Evolutionary conservation across 306 rosid species (phyloP).

Genomic region (Abrus precatorius): DNA sequence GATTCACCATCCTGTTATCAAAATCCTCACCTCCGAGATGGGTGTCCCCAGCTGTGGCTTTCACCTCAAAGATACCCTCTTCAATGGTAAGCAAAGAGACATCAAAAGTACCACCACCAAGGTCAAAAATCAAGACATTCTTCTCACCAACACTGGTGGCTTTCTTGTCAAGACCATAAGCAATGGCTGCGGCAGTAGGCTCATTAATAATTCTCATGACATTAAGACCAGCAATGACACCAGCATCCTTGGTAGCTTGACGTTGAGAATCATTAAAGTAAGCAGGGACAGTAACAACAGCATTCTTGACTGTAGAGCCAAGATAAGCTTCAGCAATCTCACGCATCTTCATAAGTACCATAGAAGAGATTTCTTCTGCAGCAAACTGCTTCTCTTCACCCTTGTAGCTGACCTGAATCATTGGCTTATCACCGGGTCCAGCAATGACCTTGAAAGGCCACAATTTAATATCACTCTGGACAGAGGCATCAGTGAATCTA

Average conservation of each 20-base stretch:
- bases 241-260: conserved; percentile 31
- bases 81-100: conserved; percentile 76
- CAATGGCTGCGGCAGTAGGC: conserved; percentile 81
- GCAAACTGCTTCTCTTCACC: conserved; percentile 40
- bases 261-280: conserved; percentile 46
- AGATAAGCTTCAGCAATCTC: conserved; percentile 81
- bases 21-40: conserved; percentile 41
- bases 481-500: conserved; percentile 64
- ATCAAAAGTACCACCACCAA: conserved; percentile 67
- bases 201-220: conserved; percentile 56
- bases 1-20: conserved; percentile 74
- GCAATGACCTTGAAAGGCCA: conserved; percentile 36
- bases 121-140: conserved; percentile 55
- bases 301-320: conserved; percentile 65
- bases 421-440: conserved; percentile 33
- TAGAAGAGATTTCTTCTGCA: conserved; percentile 34
- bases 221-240: conserved; percentile 32
- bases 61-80: conserved; percentile 84
- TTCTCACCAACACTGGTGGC: conserved; percentile 23
- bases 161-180: conserved; percentile 81
- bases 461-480: conserved; percentile 62
- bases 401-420: conserved; percentile 40
- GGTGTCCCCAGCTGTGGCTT: conserved; percentile 71
- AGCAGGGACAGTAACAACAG: conserved; percentile 77
- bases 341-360: conserved; percentile 72